A percentile compares a stretch with the other conserved stretches of the same genome.
Conservation (phyloP, 139 green algal genomes). For the Penium margaritaceum region DNA sequence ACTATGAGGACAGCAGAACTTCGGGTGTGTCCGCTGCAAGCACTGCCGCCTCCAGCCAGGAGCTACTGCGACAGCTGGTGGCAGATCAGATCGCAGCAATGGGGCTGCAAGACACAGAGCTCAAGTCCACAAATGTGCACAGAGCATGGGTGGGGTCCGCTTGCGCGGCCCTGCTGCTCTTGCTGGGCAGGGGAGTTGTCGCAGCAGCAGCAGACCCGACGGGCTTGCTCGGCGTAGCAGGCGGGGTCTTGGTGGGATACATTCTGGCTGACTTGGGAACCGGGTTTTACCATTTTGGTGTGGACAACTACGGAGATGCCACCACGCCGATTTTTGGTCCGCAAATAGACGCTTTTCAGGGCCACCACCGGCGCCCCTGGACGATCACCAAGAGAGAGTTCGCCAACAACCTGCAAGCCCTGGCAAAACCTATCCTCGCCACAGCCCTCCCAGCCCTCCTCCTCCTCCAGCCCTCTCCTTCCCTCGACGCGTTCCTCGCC, state of each 20-base stretch:
- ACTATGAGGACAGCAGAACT: no score
- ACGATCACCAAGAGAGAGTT: slow-evolving; percentile 95
- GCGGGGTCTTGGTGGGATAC: slow-evolving; percentile 22
- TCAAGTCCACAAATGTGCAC: slow-evolving; percentile 26
- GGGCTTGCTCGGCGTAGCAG: not conserved
- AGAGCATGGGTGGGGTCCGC: slow-evolving; percentile 25
- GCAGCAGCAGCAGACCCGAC: not conserved
- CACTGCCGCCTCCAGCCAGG: no score
- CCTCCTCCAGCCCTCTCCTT: slow-evolving; percentile 48
- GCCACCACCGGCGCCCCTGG: slow-evolving; percentile 90
- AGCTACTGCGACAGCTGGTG: no score
- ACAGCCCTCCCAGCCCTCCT: slow-evolving; percentile 42
- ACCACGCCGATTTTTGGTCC: slow-evolving; percentile 80
- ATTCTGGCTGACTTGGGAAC: slow-evolving; percentile 52
- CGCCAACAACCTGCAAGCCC: slow-evolving; percentile 82
- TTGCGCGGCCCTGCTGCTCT: not conserved
- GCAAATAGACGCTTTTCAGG: slow-evolving; percentile 64
- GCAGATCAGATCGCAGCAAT: slow-evolving; percentile 18
- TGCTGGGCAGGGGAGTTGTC: slow-evolving; percentile 13
- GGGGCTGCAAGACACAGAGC: slow-evolving; percentile 26
- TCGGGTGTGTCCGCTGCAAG: no score
- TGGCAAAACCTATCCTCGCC: slow-evolving; percentile 44
- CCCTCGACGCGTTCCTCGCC: slow-evolving; percentile 60
- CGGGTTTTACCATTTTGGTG: slow-evolving; percentile 78
- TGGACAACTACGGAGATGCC: slow-evolving; percentile 89